phyloP scores from a whole-genome alignment of 2,329 filamentous ascomycete genomes.

The Aspergillaceae sp. region DNA sequence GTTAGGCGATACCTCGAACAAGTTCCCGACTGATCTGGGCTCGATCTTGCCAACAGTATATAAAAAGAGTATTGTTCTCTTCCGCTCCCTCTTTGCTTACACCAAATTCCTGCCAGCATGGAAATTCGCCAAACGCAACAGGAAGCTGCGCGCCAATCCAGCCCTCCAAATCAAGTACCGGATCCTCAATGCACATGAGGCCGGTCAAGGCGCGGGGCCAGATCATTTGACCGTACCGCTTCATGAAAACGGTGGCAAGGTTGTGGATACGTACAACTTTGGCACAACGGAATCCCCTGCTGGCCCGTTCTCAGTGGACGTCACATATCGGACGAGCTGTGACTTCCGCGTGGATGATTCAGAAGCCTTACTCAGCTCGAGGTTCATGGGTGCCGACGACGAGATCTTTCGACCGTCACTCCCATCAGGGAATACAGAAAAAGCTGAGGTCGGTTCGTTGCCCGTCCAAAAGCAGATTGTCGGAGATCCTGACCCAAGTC shows the following conservation, averaged over 20 bases:
- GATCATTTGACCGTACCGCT: slow-evolving; percentile 67
- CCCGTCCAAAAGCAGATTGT: slow-evolving; percentile 51
- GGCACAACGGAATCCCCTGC: slow-evolving; percentile 78
- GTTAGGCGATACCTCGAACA: slow-evolving; percentile 54
- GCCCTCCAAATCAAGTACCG: slow-evolving; percentile 70
- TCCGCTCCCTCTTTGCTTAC: slow-evolving; percentile 77
- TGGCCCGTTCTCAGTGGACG: slow-evolving; percentile 70
- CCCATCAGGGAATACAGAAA: slow-evolving; percentile 42
- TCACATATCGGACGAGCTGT: slow-evolving; percentile 79
- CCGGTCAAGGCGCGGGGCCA: slow-evolving; percentile 42
- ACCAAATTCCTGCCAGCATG: slow-evolving; percentile 76
- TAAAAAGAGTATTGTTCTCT: slow-evolving; percentile 93
- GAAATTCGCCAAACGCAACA: slow-evolving; percentile 69
- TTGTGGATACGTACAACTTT: slow-evolving; percentile 70
- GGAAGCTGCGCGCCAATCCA: slow-evolving; percentile 58
- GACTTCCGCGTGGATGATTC: slow-evolving; percentile 87
- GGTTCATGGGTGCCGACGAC: slow-evolving; percentile 87
- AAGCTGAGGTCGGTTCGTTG: slow-evolving; percentile 61
- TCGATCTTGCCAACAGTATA: slow-evolving; percentile 75
- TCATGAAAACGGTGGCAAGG: slow-evolving; percentile 53
- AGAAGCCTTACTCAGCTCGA: slow-evolving; percentile 81
- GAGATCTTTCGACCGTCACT: slow-evolving; percentile 76
- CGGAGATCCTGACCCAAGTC: slow-evolving; percentile 54
- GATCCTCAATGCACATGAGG: slow-evolving; percentile 54
- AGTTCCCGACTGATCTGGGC: slow-evolving; percentile 48